These are phyloP conservation scores for Dispira parvispora DNA, from an alignment of 192 early-diverging fungal genomes.

Conservation along the genomic window DNA sequence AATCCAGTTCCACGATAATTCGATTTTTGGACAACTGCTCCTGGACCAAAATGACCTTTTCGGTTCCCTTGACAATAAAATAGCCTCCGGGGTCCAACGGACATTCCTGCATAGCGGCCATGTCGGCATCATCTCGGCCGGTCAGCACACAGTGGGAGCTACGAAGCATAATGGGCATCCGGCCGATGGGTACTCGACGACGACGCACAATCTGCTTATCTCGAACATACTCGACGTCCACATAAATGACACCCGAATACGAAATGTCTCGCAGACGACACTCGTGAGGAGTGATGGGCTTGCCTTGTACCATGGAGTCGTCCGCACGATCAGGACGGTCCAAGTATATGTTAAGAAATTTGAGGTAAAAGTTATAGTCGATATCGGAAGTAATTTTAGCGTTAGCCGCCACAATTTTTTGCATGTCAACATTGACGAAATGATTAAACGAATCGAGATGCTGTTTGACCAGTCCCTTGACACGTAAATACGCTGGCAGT, in stretches of 20 bases:
- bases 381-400: slow-evolving; percentile 79
- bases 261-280: slow-evolving; percentile 92
- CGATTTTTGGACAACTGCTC: slow-evolving; percentile 98
- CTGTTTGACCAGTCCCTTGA: slow-evolving; percentile 95
- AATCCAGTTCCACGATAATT: slow-evolving; percentile 85
- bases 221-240: slow-evolving; percentile 86
- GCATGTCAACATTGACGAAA: slow-evolving; percentile 87
- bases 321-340: slow-evolving; percentile 67
- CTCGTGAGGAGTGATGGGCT: slow-evolving; percentile 81
- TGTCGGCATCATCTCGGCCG: slow-evolving; percentile 57
- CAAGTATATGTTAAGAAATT: slow-evolving; percentile 80
- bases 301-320: slow-evolving; percentile 37
- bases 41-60: slow-evolving; percentile 96
- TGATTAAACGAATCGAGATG: slow-evolving; percentile 99
- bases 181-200: slow-evolving; percentile 68
- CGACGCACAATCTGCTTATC: slow-evolving; percentile 64
- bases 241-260: slow-evolving; percentile 80
- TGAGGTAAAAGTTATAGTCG: slow-evolving; percentile 82
- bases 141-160: slow-evolving; percentile 68
- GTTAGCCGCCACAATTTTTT: slow-evolving; percentile 89
- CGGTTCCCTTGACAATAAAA: slow-evolving; percentile 88
- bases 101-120: slow-evolving; percentile 82
- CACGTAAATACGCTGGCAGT: slow-evolving; percentile 89
- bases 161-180: slow-evolving; percentile 94
- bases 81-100: slow-evolving; percentile 96